A percentile compares a stretch with the other conserved stretches of the same genome.
These are phyloP conservation scores for Gliomastix tumulicola DNA, from an alignment of 2,329 filamentous ascomycete species.

Conservation along the genomic window DNA sequence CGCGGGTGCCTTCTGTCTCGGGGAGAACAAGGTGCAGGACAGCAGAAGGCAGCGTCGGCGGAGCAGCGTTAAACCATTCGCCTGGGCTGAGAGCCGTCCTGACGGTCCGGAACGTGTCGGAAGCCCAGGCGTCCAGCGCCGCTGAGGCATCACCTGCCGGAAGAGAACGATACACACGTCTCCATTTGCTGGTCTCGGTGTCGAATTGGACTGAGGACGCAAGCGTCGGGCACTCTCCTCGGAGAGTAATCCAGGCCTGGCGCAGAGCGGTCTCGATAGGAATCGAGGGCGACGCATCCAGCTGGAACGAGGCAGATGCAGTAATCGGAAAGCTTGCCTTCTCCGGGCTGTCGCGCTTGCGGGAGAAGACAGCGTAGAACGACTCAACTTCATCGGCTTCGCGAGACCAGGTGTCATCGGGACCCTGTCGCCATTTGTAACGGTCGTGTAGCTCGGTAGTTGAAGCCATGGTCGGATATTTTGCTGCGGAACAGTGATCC, in stretches of 20 bases:
- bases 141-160: not conserved
- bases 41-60: not conserved
- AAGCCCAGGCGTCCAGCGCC: not conserved
- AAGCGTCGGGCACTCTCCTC: not conserved
- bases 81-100: not conserved
- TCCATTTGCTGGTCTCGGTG: not conserved
- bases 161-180: not conserved
- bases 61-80: constrained; percentile 1
- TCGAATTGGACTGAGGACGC: constrained; percentile 1
- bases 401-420: not conserved
- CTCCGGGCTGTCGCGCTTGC: not conserved
- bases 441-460: no score
- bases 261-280: not conserved
- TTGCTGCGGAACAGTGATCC: no score
- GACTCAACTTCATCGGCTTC: constrained; percentile 1
- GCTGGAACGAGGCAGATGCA: not conserved
- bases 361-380: not conserved
- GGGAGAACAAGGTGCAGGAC: not conserved
- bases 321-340: not conserved
- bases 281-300: not conserved
- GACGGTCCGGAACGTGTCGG: not conserved
- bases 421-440: not conserved
- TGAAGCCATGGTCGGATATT: no score
- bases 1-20: no score
- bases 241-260: not conserved